Evolutionary conservation across 2,329 filamentous ascomycete species (phyloP).

Genomic region (Sporothrix euskadiensis): DNA sequence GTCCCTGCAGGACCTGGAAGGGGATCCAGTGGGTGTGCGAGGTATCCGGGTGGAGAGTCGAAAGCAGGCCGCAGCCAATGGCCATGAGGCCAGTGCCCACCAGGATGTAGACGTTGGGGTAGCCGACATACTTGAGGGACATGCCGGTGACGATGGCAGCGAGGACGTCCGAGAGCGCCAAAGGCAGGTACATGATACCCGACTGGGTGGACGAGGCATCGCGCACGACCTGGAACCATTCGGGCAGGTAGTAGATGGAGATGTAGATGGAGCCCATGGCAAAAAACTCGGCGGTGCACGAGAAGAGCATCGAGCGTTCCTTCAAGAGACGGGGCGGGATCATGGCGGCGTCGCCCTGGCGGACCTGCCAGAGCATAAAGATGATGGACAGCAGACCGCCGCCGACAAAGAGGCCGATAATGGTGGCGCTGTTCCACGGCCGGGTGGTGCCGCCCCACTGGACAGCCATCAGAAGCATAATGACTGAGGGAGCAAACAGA

Average conservation of each 20-base stretch:
- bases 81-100: constrained; percentile 44
- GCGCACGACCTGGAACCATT: constrained; percentile 27
- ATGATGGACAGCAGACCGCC: constrained; percentile 35
- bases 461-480: constrained; percentile 41
- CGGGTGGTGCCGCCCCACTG: constrained; percentile 40
- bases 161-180: constrained; percentile 36
- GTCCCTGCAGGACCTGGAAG: constrained; percentile 54
- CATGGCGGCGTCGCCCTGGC: constrained; percentile 36
- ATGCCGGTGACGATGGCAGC: constrained; percentile 33
- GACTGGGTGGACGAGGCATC: constrained; percentile 27
- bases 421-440: constrained; percentile 37
- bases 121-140: constrained; percentile 34
- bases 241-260: constrained; percentile 34
- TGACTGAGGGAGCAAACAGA: constrained; percentile 38
- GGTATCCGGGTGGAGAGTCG: constrained; percentile 51
- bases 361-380: constrained; percentile 36
- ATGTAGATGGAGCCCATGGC: constrained; percentile 31
- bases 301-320: constrained; percentile 31
- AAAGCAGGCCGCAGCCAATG: constrained; percentile 54
- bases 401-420: constrained; percentile 39
- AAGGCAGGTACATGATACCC: constrained; percentile 35
- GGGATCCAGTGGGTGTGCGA: constrained; percentile 54
- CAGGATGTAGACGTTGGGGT: constrained; percentile 34
- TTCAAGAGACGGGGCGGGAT: constrained; percentile 34
- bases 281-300: constrained; percentile 23